Evolutionary conservation across 129 eudicot genomes (phyloP).

Genomic region (Helianthus annuus): HanXRQr2.0-SUNRISE NC_035445.2:25706261-25706760

Average conservation of each 20-base stretch:
- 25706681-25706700: slow-evolving; percentile 33
- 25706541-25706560: background rate
- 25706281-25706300: no score
- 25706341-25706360: no score
- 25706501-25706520: background rate
- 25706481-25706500: background rate
- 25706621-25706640: slow-evolving; percentile 14
- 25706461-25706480: background rate
- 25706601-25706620: no score
- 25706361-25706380: no score
- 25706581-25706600: background rate
- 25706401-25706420: no score
- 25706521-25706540: slow-evolving; percentile 14
- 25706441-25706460: no score
- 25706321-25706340: no score
- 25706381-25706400: no score
- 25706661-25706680: slow-evolving; percentile 24
- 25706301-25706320: no score
- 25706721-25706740: slow-evolving; percentile 24
- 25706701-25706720: slow-evolving; percentile 11
- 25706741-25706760: slow-evolving; percentile 31
- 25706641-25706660: slow-evolving; percentile 27
- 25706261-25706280: no score
- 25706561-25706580: background rate
- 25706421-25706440: no score